Conservation (phyloP, 1,284 basidiomycete genomes). For the Sporisorium sorghi region DNA sequence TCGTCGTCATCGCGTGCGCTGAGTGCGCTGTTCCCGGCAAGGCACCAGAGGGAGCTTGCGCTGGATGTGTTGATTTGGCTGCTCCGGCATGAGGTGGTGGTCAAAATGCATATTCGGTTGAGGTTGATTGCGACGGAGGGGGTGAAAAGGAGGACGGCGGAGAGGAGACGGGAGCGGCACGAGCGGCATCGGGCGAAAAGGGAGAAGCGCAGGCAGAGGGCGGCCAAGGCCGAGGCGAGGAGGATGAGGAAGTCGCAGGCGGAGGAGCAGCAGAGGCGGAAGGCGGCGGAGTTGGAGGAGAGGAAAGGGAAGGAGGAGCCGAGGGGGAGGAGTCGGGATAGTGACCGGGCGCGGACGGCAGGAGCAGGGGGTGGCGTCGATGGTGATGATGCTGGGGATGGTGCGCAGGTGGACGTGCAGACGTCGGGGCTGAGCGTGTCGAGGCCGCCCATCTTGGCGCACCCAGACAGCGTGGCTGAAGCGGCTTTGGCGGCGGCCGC, state of each 20-base stretch:
- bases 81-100: conserved; percentile 84
- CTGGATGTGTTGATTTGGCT: conserved; percentile 91
- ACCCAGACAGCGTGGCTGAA: conserved; percentile 29
- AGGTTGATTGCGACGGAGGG: conserved; percentile 82
- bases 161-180: conserved; percentile 29
- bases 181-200: conserved; percentile 29
- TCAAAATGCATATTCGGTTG: conserved; percentile 85
- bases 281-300: conserved; percentile 16
- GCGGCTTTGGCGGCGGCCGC: conserved; percentile 26
- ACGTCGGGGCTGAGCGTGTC: conserved; percentile 27
- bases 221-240: conserved; percentile 28
- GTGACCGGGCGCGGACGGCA: conserved; percentile 30
- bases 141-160: conserved; percentile 75
- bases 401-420: not conserved
- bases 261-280: conserved; percentile 32
- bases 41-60: conserved; percentile 73
- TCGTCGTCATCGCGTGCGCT: conserved; percentile 48
- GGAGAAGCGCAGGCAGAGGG: conserved; percentile 27
- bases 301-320: conserved; percentile 12
- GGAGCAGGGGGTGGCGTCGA: conserved; percentile 14
- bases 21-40: conserved; percentile 40
- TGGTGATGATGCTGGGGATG: not conserved
- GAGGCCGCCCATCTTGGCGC: conserved; percentile 18
- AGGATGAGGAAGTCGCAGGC: conserved; percentile 27
- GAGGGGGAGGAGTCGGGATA: conserved; percentile 42